Percentiles rank a stretch among this genome's conserved stretches.
Conservation (phyloP, 75 land plant genomes). For the Sequoiadendron giganteum region DNA sequence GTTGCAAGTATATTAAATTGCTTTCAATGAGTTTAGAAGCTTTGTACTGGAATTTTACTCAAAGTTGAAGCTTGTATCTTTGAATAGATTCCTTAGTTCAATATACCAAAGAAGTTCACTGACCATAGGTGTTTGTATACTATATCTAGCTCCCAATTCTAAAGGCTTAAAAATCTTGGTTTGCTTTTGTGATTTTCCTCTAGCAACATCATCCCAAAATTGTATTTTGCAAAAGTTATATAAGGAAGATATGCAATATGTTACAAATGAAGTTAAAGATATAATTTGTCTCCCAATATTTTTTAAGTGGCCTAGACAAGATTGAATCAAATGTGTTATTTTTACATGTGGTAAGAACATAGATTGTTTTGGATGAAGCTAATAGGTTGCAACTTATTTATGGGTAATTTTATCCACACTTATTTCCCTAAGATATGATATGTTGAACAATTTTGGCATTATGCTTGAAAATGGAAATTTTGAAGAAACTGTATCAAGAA, state of each 20-base stretch:
- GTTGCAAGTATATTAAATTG: slow-evolving; percentile 48
- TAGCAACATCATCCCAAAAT: slow-evolving; percentile 27
- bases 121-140: slow-evolving; percentile 84
- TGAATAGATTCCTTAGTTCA: too few species aligned
- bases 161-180: slow-evolving; percentile 69
- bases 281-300: slow-evolving; percentile 29
- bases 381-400: slow-evolving; percentile 37
- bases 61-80: too few species aligned
- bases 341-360: slow-evolving; percentile 26
- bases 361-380: slow-evolving; percentile 45
- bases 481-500: slow-evolving; percentile 7
- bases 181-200: slow-evolving; percentile 54
- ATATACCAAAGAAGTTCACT: too few species aligned
- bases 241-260: not conserved
- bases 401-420: slow-evolving; percentile 35
- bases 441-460: slow-evolving; percentile 36
- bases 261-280: slow-evolving; percentile 27
- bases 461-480: slow-evolving; percentile 17
- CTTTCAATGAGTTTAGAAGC: too few species aligned
- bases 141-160: slow-evolving; percentile 71
- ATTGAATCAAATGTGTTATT: slow-evolving; percentile 29
- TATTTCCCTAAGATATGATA: slow-evolving; percentile 31
- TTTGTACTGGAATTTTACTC: too few species aligned
- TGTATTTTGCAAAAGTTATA: not conserved
- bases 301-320: slow-evolving; percentile 15